Evolutionary conservation across 2,329 filamentous ascomycete genomes (phyloP).

Genomic region (Cercospora sp.): DNA sequence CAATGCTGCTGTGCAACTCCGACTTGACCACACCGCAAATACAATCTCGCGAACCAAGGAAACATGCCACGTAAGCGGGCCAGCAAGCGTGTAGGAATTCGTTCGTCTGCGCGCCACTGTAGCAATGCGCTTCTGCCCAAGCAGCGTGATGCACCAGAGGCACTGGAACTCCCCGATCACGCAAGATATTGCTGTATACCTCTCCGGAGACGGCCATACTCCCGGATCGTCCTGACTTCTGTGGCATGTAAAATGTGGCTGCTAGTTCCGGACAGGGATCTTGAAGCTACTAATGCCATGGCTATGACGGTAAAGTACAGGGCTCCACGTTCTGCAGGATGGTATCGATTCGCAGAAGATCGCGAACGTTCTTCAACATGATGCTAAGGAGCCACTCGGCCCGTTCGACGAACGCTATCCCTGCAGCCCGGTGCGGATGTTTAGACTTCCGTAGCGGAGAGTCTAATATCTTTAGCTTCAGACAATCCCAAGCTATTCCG

Average conservation of each 20-base stretch:
- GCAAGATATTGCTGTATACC: neutral
- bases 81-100: neutral
- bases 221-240: neutral
- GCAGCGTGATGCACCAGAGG: neutral
- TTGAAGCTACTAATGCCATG: neutral
- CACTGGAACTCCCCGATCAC: neutral
- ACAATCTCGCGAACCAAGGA: neutral
- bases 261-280: neutral
- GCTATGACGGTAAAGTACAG: neutral
- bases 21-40: neutral
- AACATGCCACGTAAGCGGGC: neutral
- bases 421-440: constrained; percentile 12
- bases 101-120: neutral
- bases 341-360: neutral
- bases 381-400: neutral
- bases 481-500: constrained; percentile 19
- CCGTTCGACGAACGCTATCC: constrained; percentile 1
- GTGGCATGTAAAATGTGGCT: neutral
- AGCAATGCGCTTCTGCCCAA: neutral
- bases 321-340: neutral
- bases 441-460: constrained; percentile 13
- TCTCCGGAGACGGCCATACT: neutral
- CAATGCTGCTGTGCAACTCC: neutral
- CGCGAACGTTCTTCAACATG: neutral
- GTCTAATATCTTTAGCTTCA: constrained; percentile 18